phyloP scores from a whole-genome alignment of 768 basidiomycete species.

The Cystobasidiopsis lactophilus region DNA sequence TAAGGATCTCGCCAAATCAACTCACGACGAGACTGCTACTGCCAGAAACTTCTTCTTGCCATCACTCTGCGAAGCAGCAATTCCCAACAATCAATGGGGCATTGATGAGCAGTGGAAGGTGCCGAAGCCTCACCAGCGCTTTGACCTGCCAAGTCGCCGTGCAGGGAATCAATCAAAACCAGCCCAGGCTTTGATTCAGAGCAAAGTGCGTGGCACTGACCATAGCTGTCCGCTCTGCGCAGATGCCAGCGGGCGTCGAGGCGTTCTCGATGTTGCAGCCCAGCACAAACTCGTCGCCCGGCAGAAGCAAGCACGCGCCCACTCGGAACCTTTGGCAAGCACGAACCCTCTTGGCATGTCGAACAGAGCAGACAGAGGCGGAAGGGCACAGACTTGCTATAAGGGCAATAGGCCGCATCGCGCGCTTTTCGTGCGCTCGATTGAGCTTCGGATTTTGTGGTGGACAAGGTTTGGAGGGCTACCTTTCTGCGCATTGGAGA shows the following conservation, averaged over 20 bases:
- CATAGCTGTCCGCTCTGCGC: neutral
- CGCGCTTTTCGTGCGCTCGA: neutral
- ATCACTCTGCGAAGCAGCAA: neutral
- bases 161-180: too few relatives aligned
- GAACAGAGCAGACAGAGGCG: neutral
- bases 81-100: neutral
- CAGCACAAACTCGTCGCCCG: too few relatives aligned
- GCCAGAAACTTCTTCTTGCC: neutral
- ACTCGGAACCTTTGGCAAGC: neutral
- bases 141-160: too few relatives aligned
- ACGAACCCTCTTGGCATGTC: too few relatives aligned
- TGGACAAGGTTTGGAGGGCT: too few relatives aligned
- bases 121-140: neutral
- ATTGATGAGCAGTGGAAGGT: too few relatives aligned
- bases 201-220: too few relatives aligned
- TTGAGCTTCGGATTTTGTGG: too few relatives aligned
- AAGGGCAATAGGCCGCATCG: neutral
- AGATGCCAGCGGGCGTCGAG: neutral
- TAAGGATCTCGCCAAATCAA: neutral
- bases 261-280: too few relatives aligned
- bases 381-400: neutral
- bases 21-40: neutral
- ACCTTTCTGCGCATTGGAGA: too few relatives aligned
- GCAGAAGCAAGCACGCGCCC: neutral
- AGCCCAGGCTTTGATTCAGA: too few relatives aligned